Evolutionary conservation across 352 stramenopile species (phyloP), one percentile per base, ranked within the genome.

Genomic region (Globisporangium megalacanthum): DNA sequence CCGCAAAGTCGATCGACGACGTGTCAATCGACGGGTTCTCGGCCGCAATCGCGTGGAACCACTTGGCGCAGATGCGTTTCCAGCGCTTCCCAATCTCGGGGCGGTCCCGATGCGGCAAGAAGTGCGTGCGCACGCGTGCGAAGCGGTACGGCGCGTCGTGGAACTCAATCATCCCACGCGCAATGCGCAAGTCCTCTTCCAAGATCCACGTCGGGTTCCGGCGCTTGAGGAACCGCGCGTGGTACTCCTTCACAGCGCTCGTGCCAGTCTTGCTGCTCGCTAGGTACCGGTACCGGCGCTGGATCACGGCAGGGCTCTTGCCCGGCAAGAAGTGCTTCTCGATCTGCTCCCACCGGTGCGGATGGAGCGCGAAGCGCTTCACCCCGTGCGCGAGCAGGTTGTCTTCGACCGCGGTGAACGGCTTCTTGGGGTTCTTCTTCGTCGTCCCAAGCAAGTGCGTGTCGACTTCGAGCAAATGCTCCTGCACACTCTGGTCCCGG

Each of bases 121-220:
- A 79, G 13, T 72, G 68, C n/a, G 69, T 72, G 0, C 70, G 66
- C 11, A 92, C 75, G 15, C 70, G 70, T 33, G 78, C 64, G 66
- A 89, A 94, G 15, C 72, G 72, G 46, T 78, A 72, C 20, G 74
- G 81, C 49, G 89, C 77, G n/a, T 75, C 62, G 58, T 78, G 69
- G 10, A 88, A 80, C 52, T 86, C 78, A 46, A 87, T 58, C 20
- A 90, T 68, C 6, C 82, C 84, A n/a, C 84, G 75, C 5, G 74
- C 73, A 51, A 94, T 74, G 6, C 84, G 77, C 31, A 94, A 49
- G 45, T 94, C 85, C 56, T 94, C 85, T 72, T 94, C 85, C 7
- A 92, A 62, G 50, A 89, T 60, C 82, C 82, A 94, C 17, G 60
- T 62, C 19, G 68, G 66, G 35, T 69, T 72, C 29, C 73, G 66